These are phyloP conservation scores for Penicillium longicatenatum DNA, from an alignment of 495 filamentous ascomycete species.

Conservation along the genomic window DNA sequence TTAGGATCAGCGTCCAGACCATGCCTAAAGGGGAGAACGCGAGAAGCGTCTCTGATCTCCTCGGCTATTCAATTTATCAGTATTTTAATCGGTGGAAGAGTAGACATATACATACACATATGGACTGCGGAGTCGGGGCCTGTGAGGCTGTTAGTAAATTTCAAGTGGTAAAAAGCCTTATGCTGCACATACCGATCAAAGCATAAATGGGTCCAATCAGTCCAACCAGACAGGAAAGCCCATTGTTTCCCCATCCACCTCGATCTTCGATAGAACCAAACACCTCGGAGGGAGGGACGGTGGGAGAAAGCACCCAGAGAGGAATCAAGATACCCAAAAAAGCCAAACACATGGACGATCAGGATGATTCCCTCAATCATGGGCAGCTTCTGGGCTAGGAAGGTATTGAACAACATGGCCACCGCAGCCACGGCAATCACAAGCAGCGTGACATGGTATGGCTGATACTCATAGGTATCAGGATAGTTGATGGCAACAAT, in stretches of 20 bases:
- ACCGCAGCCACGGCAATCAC: constrained; percentile 43
- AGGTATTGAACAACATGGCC: constrained; percentile 44
- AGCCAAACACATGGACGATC: constrained; percentile 42
- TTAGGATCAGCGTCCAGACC: constrained; percentile 35
- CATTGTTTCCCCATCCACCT: constrained; percentile 44
- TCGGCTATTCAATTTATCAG: constrained; percentile 32
- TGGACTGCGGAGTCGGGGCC: constrained; percentile 20
- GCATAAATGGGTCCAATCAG: constrained; percentile 36
- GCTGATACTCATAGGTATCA: constrained; percentile 26
- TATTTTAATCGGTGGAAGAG: not conserved
- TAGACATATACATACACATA: constrained; percentile 18
- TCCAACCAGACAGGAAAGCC: constrained; percentile 27
- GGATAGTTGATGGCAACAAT: constrained; percentile 38
- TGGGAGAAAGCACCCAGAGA: constrained; percentile 47
- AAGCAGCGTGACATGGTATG: constrained; percentile 45
- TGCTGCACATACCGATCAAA: constrained; percentile 19
- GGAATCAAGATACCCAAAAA: constrained; percentile 40
- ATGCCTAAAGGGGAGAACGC: constrained; percentile 41
- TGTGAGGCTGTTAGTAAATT: not conserved
- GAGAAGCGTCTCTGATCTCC: constrained; percentile 45
- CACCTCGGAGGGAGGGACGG: constrained; percentile 36
- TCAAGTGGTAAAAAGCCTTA: not conserved
- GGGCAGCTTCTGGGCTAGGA: constrained; percentile 39
- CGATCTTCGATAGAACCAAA: constrained; percentile 47
- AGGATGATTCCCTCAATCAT: constrained; percentile 40